Evolutionary conservation across 116 monocot genomes (phyloP).

Genomic region (Trichopus zeylanicus): DNA sequence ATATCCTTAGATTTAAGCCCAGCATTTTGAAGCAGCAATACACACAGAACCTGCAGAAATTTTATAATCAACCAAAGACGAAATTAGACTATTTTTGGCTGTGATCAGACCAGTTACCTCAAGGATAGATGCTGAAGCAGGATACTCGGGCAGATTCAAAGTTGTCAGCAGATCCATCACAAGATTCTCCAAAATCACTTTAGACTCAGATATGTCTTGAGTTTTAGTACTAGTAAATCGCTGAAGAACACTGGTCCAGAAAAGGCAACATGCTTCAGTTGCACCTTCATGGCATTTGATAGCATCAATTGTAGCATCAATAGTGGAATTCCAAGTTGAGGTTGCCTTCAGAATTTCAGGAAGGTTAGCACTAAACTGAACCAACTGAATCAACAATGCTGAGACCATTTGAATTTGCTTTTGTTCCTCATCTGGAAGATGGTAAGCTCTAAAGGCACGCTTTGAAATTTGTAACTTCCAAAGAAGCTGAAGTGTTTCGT

Average conservation of each 20-base stretch:
- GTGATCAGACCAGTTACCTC: slow-evolving; percentile 47
- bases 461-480: slow-evolving; percentile 84
- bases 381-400: slow-evolving; percentile 86
- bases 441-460: slow-evolving; percentile 71
- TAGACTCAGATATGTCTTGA: slow-evolving; percentile 79
- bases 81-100: not conserved
- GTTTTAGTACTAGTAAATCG: slow-evolving; percentile 71
- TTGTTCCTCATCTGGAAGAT: slow-evolving; percentile 91
- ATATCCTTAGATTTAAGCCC: slow-evolving; percentile 93
- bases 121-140: slow-evolving; percentile 83
- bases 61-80: not conserved
- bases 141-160: slow-evolving; percentile 94
- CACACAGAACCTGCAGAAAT: slow-evolving; percentile 78
- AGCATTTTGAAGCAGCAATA: slow-evolving; percentile 90
- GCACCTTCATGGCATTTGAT: slow-evolving; percentile 62
- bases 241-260: slow-evolving; percentile 92
- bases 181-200: slow-evolving; percentile 82
- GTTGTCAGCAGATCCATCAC: slow-evolving; percentile 86
- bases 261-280: slow-evolving; percentile 67
- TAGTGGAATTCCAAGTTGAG: slow-evolving; percentile 36
- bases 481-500: slow-evolving; percentile 88
- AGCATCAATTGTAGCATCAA: slow-evolving; percentile 52
- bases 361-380: slow-evolving; percentile 72
- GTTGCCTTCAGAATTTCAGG: slow-evolving; percentile 53
- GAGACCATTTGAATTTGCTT: slow-evolving; percentile 99